These are phyloP conservation scores for Kalaharituber pfeilii DNA, from an alignment of 2,329 filamentous ascomycete genomes.

Conservation along the genomic window DNA sequence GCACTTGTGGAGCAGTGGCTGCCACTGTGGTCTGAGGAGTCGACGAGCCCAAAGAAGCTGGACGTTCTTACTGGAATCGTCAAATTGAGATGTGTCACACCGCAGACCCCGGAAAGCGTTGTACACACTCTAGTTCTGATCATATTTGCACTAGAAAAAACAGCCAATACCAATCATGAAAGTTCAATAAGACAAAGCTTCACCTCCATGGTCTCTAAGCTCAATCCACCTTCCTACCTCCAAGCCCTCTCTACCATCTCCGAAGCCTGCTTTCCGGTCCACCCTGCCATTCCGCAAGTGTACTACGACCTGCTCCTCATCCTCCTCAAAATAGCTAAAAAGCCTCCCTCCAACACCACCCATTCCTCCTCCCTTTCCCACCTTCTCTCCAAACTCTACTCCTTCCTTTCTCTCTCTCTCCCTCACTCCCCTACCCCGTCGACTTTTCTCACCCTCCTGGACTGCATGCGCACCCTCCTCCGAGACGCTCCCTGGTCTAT, in stretches of 20 bases:
- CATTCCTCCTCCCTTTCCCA: not conserved
- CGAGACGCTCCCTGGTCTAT: conserved; percentile 12
- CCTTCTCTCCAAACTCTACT: conserved; percentile 9
- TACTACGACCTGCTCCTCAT: not conserved
- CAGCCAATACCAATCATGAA: not conserved
- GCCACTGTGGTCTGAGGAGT: not conserved
- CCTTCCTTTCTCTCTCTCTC: conserved; percentile 7
- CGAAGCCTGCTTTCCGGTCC: not conserved
- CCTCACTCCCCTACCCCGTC: conserved; percentile 5
- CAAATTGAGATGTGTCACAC: not conserved
- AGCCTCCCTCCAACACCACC: not conserved
- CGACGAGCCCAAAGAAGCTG: not conserved
- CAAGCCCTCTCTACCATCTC: not conserved
- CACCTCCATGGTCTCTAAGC: not conserved
- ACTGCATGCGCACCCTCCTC: conserved; percentile 11
- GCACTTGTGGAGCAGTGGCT: not conserved
- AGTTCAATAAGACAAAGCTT: not conserved
- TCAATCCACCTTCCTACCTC: not conserved
- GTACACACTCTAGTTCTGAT: not conserved
- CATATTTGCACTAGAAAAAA: not conserved
- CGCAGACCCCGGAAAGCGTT: not conserved
- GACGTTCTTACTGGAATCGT: not conserved
- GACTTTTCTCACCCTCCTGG: conserved; percentile 10
- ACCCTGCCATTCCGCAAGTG: not conserved
- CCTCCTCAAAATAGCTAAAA: not conserved